Conservation (phyloP, 2,329 filamentous ascomycete species). For the Cladophialophora bantiana region DNA sequence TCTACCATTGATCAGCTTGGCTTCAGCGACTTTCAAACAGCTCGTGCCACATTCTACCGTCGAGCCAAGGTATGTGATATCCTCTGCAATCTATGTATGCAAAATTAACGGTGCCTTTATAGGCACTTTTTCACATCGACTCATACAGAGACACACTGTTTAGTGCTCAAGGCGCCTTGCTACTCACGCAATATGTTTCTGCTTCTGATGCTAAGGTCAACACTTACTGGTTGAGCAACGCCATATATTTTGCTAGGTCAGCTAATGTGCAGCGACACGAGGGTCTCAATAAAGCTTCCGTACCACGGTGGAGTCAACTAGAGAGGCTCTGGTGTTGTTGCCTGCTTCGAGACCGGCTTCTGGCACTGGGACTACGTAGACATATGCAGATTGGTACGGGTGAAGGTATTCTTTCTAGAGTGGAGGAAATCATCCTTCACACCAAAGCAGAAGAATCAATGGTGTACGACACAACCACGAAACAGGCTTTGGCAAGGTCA, state of each 20-base stretch:
- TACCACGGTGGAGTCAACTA: not conserved
- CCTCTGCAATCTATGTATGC: not conserved
- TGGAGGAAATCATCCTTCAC: not conserved
- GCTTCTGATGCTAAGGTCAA: slow-evolving; percentile 2
- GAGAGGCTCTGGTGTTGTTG: slow-evolving; percentile 16
- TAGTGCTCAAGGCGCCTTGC: slow-evolving; percentile 14
- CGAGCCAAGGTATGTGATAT: not conserved
- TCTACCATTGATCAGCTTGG: not conserved
- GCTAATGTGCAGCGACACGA: not conserved
- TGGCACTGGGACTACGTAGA: not conserved
- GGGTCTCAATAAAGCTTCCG: not conserved
- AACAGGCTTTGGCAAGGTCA: not conserved
- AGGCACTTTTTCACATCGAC: slow-evolving; percentile 10
- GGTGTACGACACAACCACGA: not conserved
- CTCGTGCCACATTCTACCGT: not conserved
- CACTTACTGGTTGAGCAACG: slow-evolving; percentile 14
- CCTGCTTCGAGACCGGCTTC: slow-evolving; percentile 5
- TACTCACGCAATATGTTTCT: slow-evolving; percentile 4
- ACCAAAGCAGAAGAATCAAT: not conserved
- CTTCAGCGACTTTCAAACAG: not conserved
- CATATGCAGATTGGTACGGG: not conserved
- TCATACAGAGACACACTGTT: slow-evolving; percentile 2
- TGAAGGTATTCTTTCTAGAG: not conserved
- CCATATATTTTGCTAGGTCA: slow-evolving; percentile 8
- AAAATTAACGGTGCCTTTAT: not conserved